Evolutionary conservation across 768 basidiomycete species (phyloP), one percentile per base, ranked within the genome.

Genomic region (Trametes maxima): DNA sequence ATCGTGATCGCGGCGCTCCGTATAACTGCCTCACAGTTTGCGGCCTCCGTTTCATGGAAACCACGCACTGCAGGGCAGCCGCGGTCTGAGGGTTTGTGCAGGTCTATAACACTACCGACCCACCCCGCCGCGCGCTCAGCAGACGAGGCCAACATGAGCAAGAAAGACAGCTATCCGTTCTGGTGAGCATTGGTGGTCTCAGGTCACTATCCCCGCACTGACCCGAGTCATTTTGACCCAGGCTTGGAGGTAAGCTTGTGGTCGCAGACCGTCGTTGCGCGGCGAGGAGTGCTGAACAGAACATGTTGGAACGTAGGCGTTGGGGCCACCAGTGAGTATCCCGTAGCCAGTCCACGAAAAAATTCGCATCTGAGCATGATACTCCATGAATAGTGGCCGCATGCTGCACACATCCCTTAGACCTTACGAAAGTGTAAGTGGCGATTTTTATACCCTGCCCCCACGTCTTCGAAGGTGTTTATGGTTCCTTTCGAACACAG

Each of bases 381-480:
- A 40, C 13, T 33, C 47, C 62, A 17, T 5, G 3, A 8, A 3
- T 22, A 90, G 90, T 92, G 85, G 91, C 92, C 42, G 88, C 91
- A 28, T 85, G 81, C 55, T 87, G 83, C 69, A 94, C 91, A 0
- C 92, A 94, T 76, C 92, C 92, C 40, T 73, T 94, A 57, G 92
- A 94, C 74, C 77, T 94, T 54, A 89, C 90, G 35, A 95, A 94
- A 86, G 89, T 93, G 87, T 90, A 60, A 62, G 85, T 77, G 14
- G 21, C 16, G 2, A 2, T 10, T 16, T n/a, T 6, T 17, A 3
- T 14, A 24, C 44, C 13, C 8, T 39, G 28, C 2, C 47, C 14
- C 6, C 19, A 11, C 39, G 0, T 4, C 5, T 21, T 11, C 5
- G 1, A 19, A 28, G 14, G 53, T 48, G 55, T 54, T n/a, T 11